Evolutionary conservation across 495 filamentous ascomycete species (phyloP).

Genomic region (Aspergillus baeticus): DNA sequence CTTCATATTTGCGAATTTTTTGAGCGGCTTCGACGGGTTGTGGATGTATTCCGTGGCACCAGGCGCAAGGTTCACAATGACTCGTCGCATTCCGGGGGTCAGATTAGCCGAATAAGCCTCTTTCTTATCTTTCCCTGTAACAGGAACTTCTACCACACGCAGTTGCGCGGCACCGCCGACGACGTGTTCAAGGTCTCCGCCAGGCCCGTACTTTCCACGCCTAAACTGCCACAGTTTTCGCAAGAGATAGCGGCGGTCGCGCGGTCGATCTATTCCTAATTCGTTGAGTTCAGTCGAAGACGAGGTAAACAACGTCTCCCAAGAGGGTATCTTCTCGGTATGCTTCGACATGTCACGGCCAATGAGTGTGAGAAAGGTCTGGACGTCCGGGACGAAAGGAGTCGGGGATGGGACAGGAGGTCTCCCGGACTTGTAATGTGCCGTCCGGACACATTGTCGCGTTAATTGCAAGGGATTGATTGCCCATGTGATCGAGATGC

Average conservation of each 20-base stretch:
- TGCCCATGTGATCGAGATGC: slow-evolving; percentile 30
- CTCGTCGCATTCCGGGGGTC: slow-evolving; percentile 53
- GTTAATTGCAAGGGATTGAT: slow-evolving; percentile 25
- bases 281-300: slow-evolving; percentile 74
- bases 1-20: slow-evolving; percentile 61
- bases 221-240: slow-evolving; percentile 83
- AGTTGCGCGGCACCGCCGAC: slow-evolving; percentile 69
- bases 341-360: slow-evolving; percentile 82
- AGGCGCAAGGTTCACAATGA: slow-evolving; percentile 71
- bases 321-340: slow-evolving; percentile 75
- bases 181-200: slow-evolving; percentile 74
- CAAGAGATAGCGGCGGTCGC: slow-evolving; percentile 77
- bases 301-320: slow-evolving; percentile 83
- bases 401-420: slow-evolving; percentile 66
- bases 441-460: slow-evolving; percentile 32
- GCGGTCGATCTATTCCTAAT: slow-evolving; percentile 81
- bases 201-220: slow-evolving; percentile 69
- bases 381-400: slow-evolving; percentile 83
- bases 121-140: background rate
- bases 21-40: slow-evolving; percentile 32
- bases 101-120: slow-evolving; percentile 41
- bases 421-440: slow-evolving; percentile 26
- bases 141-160: slow-evolving; percentile 62
- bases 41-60: slow-evolving; percentile 46
- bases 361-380: slow-evolving; percentile 88